Evolutionary conservation across 306 rosid genomes (phyloP).

Genomic region (Cicer chorassanicum): DNA sequence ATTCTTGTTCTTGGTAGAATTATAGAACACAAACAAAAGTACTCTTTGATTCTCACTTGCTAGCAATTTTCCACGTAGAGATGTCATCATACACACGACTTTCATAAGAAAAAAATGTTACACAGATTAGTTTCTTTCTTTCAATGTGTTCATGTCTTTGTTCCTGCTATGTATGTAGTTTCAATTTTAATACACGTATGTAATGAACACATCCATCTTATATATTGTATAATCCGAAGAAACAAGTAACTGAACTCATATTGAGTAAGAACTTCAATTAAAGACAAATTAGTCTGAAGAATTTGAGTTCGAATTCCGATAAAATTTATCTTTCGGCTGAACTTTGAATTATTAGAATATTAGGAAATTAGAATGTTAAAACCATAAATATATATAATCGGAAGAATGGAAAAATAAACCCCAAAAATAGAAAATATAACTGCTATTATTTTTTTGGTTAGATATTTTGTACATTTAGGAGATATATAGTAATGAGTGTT

Average conservation of each 20-base stretch:
- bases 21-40: constrained; percentile 37
- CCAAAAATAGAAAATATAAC: neutral
- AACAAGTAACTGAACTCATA: no score
- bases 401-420: neutral
- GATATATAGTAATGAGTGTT: neutral
- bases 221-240: no score
- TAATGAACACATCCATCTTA: neutral
- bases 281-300: no score
- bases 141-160: constrained; percentile 18
- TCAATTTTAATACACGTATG: constrained; percentile 19
- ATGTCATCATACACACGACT: constrained; percentile 58
- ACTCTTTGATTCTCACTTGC: constrained; percentile 47
- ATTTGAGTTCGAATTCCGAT: no score
- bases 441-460: neutral
- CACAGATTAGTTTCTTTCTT: constrained; percentile 57
- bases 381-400: neutral
- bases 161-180: constrained; percentile 20
- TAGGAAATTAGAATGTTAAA: no score
- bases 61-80: constrained; percentile 52
- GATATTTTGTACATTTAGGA: constrained; percentile 1
- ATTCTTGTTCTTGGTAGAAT: constrained; percentile 47
- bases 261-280: no score
- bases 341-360: no score
- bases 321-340: no score
- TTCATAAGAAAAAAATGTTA: constrained; percentile 54